Evolutionary conservation across 1,284 basidiomycete genomes (phyloP), one percentile per base, ranked within the genome.

Genomic region (Pterulicium gracile): DNA sequence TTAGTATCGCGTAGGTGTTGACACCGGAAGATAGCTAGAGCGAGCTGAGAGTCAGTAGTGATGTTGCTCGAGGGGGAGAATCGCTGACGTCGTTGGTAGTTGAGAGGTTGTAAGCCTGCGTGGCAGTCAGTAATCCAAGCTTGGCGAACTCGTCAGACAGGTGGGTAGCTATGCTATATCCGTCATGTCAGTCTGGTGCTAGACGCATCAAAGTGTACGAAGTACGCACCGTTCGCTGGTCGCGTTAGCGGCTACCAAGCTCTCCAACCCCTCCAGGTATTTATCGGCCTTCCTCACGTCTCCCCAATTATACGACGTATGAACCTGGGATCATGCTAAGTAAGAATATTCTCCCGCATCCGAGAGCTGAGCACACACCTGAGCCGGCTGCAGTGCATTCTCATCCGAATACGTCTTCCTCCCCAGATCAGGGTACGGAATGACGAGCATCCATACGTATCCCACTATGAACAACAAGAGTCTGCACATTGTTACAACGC

Each of bases 341-440:
- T 14, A 27, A 39, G 40, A 34, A n/a, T n/a, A n/a, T n/a, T n/a
- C n/a, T n/a, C n/a, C n/a, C n/a, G n/a, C n/a, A n/a, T n/a, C n/a
- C n/a, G n/a, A 15, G 35, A 19, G 20, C 3, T 43, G 24, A 7
- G 19, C 18, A 55, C 65, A 47, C 53, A 91, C 91, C 68, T 93
- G 88, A 2, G 77, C 83, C 3, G 94, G 92, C 57, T 91, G 88
- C 20, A 97, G 66, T 0, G 94, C 93, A 61, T 97, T 94, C 67
- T 97, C 93, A 59, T 94, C 90, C 42, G 93, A 84, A 59, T 89
- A 94, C 14, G 81, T 86, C 3, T 65, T 60, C 55, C 81, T 73
- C 14, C 81, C 83, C 2, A 94, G 68, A 1, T 65, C 60, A 14
- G 76, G 69, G 13, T 73, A 69, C 3, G 90, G 90, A 45, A 94